A percentile compares a stretch with the other conserved stretches of the same genome.
These are phyloP conservation scores for Phytophthora nicotianae DNA, from an alignment of 352 stramenopile species.

Conservation along the genomic window DNA sequence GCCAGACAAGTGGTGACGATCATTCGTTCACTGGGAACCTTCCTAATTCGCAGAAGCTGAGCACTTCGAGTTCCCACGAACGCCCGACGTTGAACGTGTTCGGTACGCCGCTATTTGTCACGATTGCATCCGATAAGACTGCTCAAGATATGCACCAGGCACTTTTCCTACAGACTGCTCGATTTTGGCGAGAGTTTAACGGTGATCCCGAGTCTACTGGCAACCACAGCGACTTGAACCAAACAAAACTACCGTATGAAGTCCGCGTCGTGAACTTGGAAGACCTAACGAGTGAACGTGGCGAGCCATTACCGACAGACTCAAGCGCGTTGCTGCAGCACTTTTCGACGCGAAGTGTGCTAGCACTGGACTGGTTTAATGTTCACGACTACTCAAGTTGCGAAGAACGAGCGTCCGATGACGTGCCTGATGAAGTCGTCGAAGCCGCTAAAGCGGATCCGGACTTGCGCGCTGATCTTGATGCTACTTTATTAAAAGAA, in stretches of 20 bases:
- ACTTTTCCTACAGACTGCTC: conserved; percentile 69
- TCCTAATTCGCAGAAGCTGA: conserved; percentile 25
- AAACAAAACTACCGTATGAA: conserved; percentile 48
- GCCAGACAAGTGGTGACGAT: conserved; percentile 26
- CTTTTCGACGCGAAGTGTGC: conserved; percentile 76
- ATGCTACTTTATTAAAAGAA: conserved; percentile 10
- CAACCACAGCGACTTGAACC: conserved; percentile 2
- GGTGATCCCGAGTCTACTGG: neutral
- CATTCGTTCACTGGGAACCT: conserved; percentile 21
- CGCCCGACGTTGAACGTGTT: conserved; percentile 52
- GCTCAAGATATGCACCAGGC: conserved; percentile 67
- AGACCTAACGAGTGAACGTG: conserved; percentile 46
- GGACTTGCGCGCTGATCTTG: conserved; percentile 31
- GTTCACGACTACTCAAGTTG: conserved; percentile 37
- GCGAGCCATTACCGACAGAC: conserved; percentile 50
- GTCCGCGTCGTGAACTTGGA: conserved; percentile 68
- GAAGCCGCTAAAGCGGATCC: conserved; percentile 34
- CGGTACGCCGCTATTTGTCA: conserved; percentile 76
- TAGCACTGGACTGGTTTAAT: conserved; percentile 74
- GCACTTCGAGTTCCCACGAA: conserved; percentile 11
- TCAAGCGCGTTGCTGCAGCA: conserved; percentile 64
- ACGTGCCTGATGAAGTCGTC: conserved; percentile 38
- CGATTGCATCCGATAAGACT: conserved; percentile 69
- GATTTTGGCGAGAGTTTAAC: conserved; percentile 44
- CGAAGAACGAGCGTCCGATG: conserved; percentile 33